A percentile compares a stretch with the other conserved stretches of the same genome.
Evolutionary conservation across 441 rosid genomes (phyloP).

Genomic region (Pelargonium citronellum): DNA sequence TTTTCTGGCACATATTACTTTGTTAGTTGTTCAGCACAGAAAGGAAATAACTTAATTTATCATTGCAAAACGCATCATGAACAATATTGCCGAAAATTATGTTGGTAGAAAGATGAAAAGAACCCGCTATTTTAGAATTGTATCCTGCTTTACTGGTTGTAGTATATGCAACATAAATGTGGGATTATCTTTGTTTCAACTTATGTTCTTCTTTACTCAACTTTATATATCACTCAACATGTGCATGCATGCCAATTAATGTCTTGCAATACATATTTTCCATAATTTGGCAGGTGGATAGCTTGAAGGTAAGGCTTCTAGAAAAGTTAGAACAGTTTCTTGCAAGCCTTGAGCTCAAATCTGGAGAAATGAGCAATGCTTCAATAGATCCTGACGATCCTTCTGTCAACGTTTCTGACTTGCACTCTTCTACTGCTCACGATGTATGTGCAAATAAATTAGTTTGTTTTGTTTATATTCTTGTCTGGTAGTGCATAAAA

Average conservation of each 20-base stretch:
- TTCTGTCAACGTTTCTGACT: conserved; percentile 32
- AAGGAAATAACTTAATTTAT: conserved; percentile 1
- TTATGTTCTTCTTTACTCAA: conserved; percentile 12
- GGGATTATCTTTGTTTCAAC: neutral
- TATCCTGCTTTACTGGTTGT: neutral
- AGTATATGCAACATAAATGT: conserved; percentile 10
- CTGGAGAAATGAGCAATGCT: conserved; percentile 38
- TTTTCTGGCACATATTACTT: conserved; percentile 2
- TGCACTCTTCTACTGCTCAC: conserved; percentile 33
- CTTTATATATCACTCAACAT: neutral
- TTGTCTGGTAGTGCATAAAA: neutral
- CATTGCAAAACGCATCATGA: neutral
- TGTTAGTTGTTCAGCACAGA: neutral
- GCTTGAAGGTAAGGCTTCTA: conserved; percentile 71
- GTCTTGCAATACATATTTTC: conserved; percentile 14
- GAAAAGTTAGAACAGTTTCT: conserved; percentile 89
- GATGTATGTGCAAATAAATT: conserved; percentile 45
- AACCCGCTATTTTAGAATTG: neutral
- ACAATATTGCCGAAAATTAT: conserved; percentile 1
- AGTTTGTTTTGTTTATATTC: conserved; percentile 15
- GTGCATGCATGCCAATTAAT: conserved; percentile 9
- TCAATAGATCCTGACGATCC: conserved; percentile 37
- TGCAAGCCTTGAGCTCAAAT: conserved; percentile 59
- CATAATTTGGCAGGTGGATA: conserved; percentile 62
- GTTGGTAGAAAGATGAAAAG: neutral